These are phyloP conservation scores for Lactarius pseudohatsudake DNA, from an alignment of 768 basidiomycete species.

Conservation along the genomic window DNA sequence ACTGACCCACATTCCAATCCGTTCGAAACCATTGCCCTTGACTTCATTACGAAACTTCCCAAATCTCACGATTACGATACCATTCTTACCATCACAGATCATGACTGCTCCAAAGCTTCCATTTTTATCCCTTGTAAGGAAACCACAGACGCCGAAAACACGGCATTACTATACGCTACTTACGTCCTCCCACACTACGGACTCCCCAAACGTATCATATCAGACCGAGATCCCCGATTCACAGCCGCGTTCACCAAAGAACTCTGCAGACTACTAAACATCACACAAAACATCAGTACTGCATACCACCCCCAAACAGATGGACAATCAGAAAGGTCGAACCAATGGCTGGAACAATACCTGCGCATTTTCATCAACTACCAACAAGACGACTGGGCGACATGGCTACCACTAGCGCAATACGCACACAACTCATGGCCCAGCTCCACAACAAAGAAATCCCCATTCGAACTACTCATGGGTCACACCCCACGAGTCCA, in stretches of 20 bases:
- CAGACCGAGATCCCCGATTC: no score
- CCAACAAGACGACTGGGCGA: neutral
- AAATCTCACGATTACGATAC: neutral
- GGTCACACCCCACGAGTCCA: neutral
- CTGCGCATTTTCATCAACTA: neutral
- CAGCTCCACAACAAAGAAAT: neutral
- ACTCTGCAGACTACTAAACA: no score
- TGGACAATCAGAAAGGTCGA: neutral
- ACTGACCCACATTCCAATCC: neutral
- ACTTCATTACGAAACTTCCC: neutral
- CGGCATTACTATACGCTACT: no score
- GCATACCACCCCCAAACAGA: neutral
- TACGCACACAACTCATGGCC: neutral
- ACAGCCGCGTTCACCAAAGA: no score
- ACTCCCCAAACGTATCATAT: no score
- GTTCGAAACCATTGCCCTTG: neutral
- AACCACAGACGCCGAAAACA: no score
- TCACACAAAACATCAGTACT: neutral
- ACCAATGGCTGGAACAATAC: neutral
- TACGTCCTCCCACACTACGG: no score
- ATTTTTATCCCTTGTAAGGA: no score
- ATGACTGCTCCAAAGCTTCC: no score
- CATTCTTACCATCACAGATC: neutral
- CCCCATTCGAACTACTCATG: neutral
- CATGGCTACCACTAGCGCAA: neutral